Conservation (phyloP, 768 basidiomycete species). For the Trichaptum fuscoviolaceum region DNA sequence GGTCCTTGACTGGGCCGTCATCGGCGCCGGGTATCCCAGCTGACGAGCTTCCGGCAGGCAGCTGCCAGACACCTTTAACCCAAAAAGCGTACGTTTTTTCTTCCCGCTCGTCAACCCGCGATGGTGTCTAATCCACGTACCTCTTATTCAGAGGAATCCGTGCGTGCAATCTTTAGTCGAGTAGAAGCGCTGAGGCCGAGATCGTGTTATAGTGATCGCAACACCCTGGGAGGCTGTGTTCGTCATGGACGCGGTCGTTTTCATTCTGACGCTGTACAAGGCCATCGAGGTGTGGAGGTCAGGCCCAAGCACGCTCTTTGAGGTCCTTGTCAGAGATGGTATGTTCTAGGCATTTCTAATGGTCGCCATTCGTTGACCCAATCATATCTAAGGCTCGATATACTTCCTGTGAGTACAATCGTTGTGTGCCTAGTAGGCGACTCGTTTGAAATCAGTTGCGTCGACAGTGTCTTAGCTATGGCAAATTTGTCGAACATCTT, state of each 20-base stretch:
- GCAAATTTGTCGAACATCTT: neutral
- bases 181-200: no score
- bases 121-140: no score
- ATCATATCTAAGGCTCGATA: neutral
- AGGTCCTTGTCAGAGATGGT: conserved; percentile 1
- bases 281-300: neutral
- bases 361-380: neutral
- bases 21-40: neutral
- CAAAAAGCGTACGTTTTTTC: neutral
- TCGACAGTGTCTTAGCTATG: neutral
- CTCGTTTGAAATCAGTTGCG: no score
- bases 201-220: neutral
- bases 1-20: neutral
- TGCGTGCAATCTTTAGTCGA: no score
- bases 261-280: conserved; percentile 2
- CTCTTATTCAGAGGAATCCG: neutral
- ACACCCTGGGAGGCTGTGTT: neutral
- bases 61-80: neutral
- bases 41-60: neutral
- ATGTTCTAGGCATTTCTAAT: neutral
- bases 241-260: neutral
- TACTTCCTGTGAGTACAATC: neutral
- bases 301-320: neutral
- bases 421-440: neutral
- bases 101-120: neutral